A percentile compares a stretch with the other conserved stretches of the same genome.
phyloP scores from a whole-genome alignment of 768 basidiomycete genomes.

The Tricholoma sp. region DNA sequence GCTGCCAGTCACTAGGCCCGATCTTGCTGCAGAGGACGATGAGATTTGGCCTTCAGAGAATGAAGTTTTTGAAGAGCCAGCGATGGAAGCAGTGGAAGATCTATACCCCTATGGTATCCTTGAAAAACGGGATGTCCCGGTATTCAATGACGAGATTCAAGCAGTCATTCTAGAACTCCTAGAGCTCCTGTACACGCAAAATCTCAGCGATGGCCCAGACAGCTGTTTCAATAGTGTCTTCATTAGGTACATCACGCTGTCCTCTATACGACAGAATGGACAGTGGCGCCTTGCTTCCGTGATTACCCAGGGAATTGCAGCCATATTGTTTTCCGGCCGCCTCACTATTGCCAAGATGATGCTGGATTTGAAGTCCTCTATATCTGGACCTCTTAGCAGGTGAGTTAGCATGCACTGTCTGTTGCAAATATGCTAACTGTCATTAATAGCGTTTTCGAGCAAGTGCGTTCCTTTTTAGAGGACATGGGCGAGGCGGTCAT shows the following conservation, averaged over 20 bases:
- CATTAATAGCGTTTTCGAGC: background rate
- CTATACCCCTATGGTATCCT: too few species aligned
- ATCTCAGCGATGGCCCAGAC: background rate
- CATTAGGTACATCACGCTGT: slow-evolving; percentile 2
- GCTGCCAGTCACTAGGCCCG: background rate
- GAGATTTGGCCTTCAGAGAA: too few species aligned
- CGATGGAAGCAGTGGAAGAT: too few species aligned
- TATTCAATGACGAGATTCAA: background rate
- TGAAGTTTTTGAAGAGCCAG: too few species aligned
- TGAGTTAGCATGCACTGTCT: background rate
- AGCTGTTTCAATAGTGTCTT: background rate
- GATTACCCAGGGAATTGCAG: slow-evolving; percentile 13
- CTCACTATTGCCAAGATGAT: slow-evolving; percentile 5
- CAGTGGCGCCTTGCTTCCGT: slow-evolving; percentile 1
- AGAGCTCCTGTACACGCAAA: background rate
- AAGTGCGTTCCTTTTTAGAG: background rate
- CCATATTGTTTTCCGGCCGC: slow-evolving; percentile 2
- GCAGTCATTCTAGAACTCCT: background rate
- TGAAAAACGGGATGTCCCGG: too few species aligned
- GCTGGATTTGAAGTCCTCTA: background rate
- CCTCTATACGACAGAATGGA: background rate
- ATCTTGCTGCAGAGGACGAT: background rate
- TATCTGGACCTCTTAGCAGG: background rate
- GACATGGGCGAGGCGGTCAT: slow-evolving; percentile 2
- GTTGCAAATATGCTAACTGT: background rate